phyloP scores from a whole-genome alignment of 163 green algal species.

The Volvox carteri region DNA sequence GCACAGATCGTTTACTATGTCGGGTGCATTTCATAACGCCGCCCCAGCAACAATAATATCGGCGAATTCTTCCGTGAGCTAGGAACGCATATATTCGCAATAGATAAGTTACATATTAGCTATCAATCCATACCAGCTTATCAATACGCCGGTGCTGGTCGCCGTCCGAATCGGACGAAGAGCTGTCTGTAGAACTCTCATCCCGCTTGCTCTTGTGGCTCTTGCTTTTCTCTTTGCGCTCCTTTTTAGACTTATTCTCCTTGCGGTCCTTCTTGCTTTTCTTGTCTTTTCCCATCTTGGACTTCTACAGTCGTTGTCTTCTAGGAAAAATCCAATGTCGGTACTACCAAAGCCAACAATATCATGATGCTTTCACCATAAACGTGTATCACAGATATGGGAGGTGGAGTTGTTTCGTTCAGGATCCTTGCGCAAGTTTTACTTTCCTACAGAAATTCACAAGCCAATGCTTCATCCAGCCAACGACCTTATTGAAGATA shows the following conservation, averaged over 20 bases:
- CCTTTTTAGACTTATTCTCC: constrained; percentile 40
- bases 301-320: too few species aligned
- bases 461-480: too few species aligned
- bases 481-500: too few species aligned
- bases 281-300: constrained; percentile 37
- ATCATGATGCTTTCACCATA: background rate
- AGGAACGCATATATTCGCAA: background rate
- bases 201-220: constrained; percentile 51
- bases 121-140: constrained; percentile 6
- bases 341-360: background rate
- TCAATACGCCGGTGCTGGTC: constrained; percentile 4
- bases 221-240: constrained; percentile 53
- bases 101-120: too few species aligned
- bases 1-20: too few species aligned
- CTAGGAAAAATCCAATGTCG: too few species aligned
- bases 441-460: too few species aligned
- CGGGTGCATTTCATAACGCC: too few species aligned
- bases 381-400: too few species aligned
- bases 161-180: background rate
- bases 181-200: background rate
- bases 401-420: too few species aligned
- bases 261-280: constrained; percentile 56
- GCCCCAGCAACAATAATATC: background rate
- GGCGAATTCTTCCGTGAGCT: background rate
- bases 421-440: too few species aligned